Evolutionary conservation across 768 basidiomycete species (phyloP), one percentile per base, ranked within the genome.

Genomic region (Lactarius deliciosus): DNA sequence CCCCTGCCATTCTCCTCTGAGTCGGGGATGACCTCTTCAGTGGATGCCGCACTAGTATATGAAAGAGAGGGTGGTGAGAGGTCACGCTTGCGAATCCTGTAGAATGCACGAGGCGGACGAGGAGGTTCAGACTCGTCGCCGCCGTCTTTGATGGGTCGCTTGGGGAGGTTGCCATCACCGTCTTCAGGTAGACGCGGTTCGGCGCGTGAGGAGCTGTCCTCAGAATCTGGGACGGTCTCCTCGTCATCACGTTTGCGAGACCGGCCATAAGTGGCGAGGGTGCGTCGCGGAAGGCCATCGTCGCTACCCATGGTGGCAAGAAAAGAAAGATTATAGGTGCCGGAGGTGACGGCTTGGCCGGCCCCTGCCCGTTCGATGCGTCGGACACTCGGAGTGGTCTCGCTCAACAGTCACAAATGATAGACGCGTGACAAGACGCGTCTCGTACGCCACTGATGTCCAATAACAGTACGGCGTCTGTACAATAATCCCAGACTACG

Each of bases 241-340:
- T 64, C 69, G 38, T 71, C 65, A 5, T 64, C 58, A 4, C 36
- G n/a, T 20, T 22, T 60, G n/a, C 25, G 57, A 45, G 66, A 64
- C 69, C 59, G 60, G n/a, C 61, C 57, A 25, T 61, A 61, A 9
- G 67, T 66, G 60, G 59, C 61, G 15, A 58, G 53, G 69, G 72
- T 40, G 77, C 74, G 53, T 79, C 78, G 8, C 76, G 76, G 18
- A 78, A 75, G 32, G 73, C 57, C 13, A 77, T 79, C 18, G 79
- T 30, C 18, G 9, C 40, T 47, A 16, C 6, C 3, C 66, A 68
- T 68, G 66, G 53, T 64, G 62, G 65, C n/a, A 25, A 50, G 58
- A 50, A 45, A 15, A 53, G 50, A 63, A 58, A 43, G 47, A 50
- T 50, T 9, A 34, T 20, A 36, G 13, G 10, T 36, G 57, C 38